Conservation (phyloP, 2,329 filamentous ascomycete genomes). For the Chrysosporium keratinophilum region DNA sequence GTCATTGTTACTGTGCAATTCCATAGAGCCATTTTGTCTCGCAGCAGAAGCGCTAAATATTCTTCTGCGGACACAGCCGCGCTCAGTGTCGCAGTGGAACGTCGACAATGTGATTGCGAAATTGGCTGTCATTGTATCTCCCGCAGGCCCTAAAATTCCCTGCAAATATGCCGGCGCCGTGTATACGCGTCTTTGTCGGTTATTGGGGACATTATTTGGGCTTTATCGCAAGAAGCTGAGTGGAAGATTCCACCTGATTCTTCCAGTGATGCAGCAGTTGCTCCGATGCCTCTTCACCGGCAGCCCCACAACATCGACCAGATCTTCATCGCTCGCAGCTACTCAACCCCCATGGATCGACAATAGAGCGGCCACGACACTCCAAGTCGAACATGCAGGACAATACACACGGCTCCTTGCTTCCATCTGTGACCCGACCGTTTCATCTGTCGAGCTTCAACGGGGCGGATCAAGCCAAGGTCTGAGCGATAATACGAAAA, state of each 20-base stretch:
- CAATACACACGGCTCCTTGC: slow-evolving; percentile 47
- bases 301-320: slow-evolving; percentile 27
- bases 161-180: slow-evolving; percentile 32
- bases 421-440: slow-evolving; percentile 52
- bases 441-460: slow-evolving; percentile 42
- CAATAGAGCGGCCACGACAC: slow-evolving; percentile 13
- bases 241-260: slow-evolving; percentile 50
- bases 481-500: slow-evolving; percentile 51
- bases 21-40: slow-evolving; percentile 33
- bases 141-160: slow-evolving; percentile 26
- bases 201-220: slow-evolving; percentile 45
- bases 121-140: slow-evolving; percentile 30
- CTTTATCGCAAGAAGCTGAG: slow-evolving; percentile 49
- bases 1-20: slow-evolving; percentile 23
- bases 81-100: slow-evolving; percentile 37
- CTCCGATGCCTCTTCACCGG: slow-evolving; percentile 47
- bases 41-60: slow-evolving; percentile 32
- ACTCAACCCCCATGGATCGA: slow-evolving; percentile 20
- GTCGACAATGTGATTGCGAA: slow-evolving; percentile 35
- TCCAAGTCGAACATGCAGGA: slow-evolving; percentile 37
- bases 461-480: slow-evolving; percentile 33
- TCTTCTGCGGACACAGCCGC: slow-evolving; percentile 33
- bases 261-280: slow-evolving; percentile 46
- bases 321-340: slow-evolving; percentile 9
- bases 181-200: slow-evolving; percentile 45